Base-by-base conservation (phyloP, 352 stramenopile genomes). In the Pythium coloratum region DNA sequence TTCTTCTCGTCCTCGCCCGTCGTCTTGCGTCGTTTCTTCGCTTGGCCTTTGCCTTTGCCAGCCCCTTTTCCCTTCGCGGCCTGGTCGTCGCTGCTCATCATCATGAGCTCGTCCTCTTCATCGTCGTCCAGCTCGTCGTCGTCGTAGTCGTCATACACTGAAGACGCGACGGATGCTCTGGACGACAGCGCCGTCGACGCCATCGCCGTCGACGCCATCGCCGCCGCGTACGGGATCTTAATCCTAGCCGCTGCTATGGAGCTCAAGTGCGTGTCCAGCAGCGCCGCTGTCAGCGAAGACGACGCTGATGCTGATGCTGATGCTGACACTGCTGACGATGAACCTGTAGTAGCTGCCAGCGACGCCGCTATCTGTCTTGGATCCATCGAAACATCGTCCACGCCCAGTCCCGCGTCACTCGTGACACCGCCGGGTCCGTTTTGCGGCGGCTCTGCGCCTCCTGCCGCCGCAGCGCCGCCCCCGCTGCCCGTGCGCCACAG, bases 401-500 rank as follows among this genome's bases (percentile, higher is more conserved):
- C 12, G 7, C 12, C 38, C 38, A 18, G 4, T 14, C 9, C 13
- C 38, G 38, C 38, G 38, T 44, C 38, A 10, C 38, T 44, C 38
- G 38, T 44, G 34, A 38, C 42, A 28, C 16, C 16, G n/a, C 14
- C 42, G 32, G 46, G n/a, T 32, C 46, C 46, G 18, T 12, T 53
- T 6, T n/a, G n/a, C 20, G 46, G 6, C 20, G 46, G 2, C 8
- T 30, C 46, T 32, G 6, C 18, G 3, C 6, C 46, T 59, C n/a
- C 49, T 59, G 18, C 49, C 6, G 50, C 46, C 1, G 20, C 51
- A 1, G 18, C 28, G 62, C 38, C 40, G 53, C 20, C 33, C 20
- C 50, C 47, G 59, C 78, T 82, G 20, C n/a, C 3, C 46, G 76
- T 78, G 51, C 77, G 73, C 69, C 84, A 66, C 6, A 90, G 74